These are phyloP conservation scores for Colletotrichum scovillei DNA, from an alignment of 2,329 filamentous ascomycete genomes.

Conservation along the genomic window DNA sequence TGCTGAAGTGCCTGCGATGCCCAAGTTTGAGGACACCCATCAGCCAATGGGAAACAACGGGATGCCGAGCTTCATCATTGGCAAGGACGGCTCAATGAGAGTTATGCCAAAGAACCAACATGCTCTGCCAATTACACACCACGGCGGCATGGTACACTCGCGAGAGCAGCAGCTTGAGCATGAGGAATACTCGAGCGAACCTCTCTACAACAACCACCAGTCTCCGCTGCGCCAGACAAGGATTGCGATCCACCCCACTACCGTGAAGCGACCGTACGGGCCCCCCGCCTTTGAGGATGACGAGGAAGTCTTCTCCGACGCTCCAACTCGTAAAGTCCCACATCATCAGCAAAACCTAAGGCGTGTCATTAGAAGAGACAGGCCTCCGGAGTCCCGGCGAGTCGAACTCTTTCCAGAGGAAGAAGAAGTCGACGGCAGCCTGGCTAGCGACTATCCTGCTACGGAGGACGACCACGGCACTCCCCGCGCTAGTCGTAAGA, in stretches of 20 bases:
- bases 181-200: conserved; percentile 9
- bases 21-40: not conserved
- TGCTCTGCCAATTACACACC: conserved; percentile 38
- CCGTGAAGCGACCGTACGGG: conserved; percentile 41
- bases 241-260: conserved; percentile 53
- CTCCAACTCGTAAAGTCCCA: conserved; percentile 35
- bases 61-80: conserved; percentile 44
- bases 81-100: conserved; percentile 51
- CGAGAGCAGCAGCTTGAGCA: conserved; percentile 36
- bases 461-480: conserved; percentile 33
- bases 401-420: not conserved
- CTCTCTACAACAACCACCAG: conserved; percentile 23
- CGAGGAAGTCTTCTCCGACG: conserved; percentile 42
- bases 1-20: not conserved
- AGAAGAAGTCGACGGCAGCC: conserved; percentile 24
- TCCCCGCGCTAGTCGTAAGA: conserved; percentile 35
- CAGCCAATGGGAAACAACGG: conserved; percentile 27
- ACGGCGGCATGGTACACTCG: conserved; percentile 35
- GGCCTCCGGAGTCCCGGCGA: not conserved
- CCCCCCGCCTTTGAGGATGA: conserved; percentile 40
- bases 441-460: conserved; percentile 25
- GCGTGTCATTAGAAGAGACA: conserved; percentile 2
- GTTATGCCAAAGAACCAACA: conserved; percentile 40
- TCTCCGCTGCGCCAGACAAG: conserved; percentile 42
- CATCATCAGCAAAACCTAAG: conserved; percentile 29